phyloP scores from a whole-genome alignment of 371 early-diverging fungal genomes.

The Rhizopus delemar region DNA sequence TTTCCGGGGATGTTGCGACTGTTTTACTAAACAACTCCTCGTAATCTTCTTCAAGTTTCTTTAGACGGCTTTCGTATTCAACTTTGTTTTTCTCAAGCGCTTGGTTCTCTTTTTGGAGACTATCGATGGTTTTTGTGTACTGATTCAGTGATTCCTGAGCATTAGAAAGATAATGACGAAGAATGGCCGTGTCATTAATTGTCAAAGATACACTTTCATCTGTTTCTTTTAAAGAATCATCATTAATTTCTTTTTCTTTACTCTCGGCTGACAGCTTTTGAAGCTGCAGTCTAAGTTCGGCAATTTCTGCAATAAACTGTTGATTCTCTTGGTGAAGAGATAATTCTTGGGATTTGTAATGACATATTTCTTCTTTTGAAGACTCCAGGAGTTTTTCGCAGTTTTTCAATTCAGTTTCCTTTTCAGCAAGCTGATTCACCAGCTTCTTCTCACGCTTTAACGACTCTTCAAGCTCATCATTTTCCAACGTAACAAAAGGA shows the following conservation, averaged over 20 bases:
- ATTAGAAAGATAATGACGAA: slow-evolving; percentile 80
- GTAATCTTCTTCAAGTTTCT: slow-evolving; percentile 81
- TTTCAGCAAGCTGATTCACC: slow-evolving; percentile 86
- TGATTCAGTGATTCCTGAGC: slow-evolving; percentile 68
- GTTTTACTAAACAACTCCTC: slow-evolving; percentile 93
- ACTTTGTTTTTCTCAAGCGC: slow-evolving; percentile 58
- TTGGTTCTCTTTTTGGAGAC: slow-evolving; percentile 67
- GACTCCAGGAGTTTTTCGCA: slow-evolving; percentile 59
- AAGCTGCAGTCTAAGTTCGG: slow-evolving; percentile 76
- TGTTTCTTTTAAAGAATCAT: slow-evolving; percentile 81
- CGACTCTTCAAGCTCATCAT: slow-evolving; percentile 93
- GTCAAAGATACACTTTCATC: slow-evolving; percentile 50
- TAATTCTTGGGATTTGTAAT: slow-evolving; percentile 62
- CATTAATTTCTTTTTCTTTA: slow-evolving; percentile 80
- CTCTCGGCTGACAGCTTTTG: slow-evolving; percentile 85
- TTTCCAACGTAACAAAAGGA: slow-evolving; percentile 72
- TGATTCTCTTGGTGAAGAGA: slow-evolving; percentile 67
- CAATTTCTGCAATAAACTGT: slow-evolving; percentile 64
- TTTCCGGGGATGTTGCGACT: slow-evolving; percentile 66
- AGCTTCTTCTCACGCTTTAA: slow-evolving; percentile 93
- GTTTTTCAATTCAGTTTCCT: slow-evolving; percentile 69
- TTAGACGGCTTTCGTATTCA: slow-evolving; percentile 48
- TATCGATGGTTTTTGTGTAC: slow-evolving; percentile 67
- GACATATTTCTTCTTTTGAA: slow-evolving; percentile 67
- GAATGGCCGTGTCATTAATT: slow-evolving; percentile 71